Evolutionary conservation across 1,139 yeast species (phyloP).

Genomic region (Yamadazyma epiphylla): DNA sequence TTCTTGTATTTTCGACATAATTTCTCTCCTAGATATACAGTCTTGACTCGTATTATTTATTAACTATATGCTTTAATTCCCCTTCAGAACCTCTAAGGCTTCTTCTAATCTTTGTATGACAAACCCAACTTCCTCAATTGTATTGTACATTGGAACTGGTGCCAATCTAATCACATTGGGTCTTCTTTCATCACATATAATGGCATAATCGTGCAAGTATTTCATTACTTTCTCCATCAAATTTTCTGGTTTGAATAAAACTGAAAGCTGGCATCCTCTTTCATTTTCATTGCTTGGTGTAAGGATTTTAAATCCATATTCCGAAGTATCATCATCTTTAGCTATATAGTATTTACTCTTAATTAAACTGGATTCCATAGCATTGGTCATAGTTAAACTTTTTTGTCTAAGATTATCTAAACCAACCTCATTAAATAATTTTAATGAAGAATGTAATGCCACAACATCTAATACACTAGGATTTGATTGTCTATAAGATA

Average conservation of each 20-base stretch:
- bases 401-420: constrained; percentile 52
- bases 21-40: constrained; percentile 1
- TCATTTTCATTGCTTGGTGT: constrained; percentile 59
- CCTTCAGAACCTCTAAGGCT: constrained; percentile 29
- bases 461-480: constrained; percentile 85
- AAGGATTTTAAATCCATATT: constrained; percentile 59
- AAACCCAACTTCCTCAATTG: constrained; percentile 57
- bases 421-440: constrained; percentile 57
- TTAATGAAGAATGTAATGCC: constrained; percentile 62
- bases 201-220: constrained; percentile 52
- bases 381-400: constrained; percentile 56
- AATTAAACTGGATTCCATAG: constrained; percentile 46
- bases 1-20: background rate
- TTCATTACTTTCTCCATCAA: constrained; percentile 62
- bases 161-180: constrained; percentile 86
- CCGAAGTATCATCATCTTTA: constrained; percentile 16
- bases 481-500: constrained; percentile 88
- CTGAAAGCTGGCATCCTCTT: constrained; percentile 81
- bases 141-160: constrained; percentile 80
- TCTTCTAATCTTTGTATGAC: constrained; percentile 47
- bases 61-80: too few species aligned
- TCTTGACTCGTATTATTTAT: background rate
- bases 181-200: constrained; percentile 82
- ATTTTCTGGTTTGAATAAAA: constrained; percentile 50
- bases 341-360: constrained; percentile 41